Evolutionary conservation across 164 flowering plant species (phyloP).

Genomic region (Annona squamosa): DNA sequence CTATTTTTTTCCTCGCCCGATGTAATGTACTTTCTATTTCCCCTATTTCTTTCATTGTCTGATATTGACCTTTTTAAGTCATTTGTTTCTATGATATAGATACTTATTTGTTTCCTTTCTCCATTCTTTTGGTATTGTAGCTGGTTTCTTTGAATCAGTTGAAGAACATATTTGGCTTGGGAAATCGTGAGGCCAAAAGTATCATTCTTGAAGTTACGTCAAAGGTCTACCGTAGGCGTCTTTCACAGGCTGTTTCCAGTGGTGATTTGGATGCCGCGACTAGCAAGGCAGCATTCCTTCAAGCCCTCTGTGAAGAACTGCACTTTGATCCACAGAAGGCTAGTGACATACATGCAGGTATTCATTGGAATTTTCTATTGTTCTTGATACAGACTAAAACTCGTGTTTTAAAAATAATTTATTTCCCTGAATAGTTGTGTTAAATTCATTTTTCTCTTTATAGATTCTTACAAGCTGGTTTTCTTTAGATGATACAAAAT

Average conservation of each 20-base stretch:
- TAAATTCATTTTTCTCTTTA: too few relatives aligned
- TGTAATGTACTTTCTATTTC: background rate
- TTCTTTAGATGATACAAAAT: too few relatives aligned
- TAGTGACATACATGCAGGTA: constrained; percentile 92
- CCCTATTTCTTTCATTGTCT: background rate
- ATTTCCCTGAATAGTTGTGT: too few relatives aligned
- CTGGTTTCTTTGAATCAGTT: constrained; percentile 69
- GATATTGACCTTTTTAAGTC: too few relatives aligned
- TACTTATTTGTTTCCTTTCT: background rate
- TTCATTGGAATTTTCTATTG: background rate
- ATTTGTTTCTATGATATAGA: background rate
- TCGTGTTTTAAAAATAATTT: too few relatives aligned
- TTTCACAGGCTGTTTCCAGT: constrained; percentile 60
- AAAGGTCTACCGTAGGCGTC: constrained; percentile 73
- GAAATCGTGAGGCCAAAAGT: constrained; percentile 77
- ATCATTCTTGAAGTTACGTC: constrained; percentile 67
- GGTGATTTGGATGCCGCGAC: constrained; percentile 74
- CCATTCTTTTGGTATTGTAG: constrained; percentile 23
- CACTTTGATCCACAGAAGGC: constrained; percentile 87
- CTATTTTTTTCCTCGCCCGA: background rate
- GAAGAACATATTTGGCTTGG: constrained; percentile 86
- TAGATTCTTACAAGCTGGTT: too few relatives aligned
- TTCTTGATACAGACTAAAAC: too few relatives aligned
- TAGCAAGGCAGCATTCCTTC: constrained; percentile 93
- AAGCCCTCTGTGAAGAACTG: constrained; percentile 79